Base-by-base conservation (phyloP, 73 alveolate genomes). In the Halteria grandinella region DNA sequence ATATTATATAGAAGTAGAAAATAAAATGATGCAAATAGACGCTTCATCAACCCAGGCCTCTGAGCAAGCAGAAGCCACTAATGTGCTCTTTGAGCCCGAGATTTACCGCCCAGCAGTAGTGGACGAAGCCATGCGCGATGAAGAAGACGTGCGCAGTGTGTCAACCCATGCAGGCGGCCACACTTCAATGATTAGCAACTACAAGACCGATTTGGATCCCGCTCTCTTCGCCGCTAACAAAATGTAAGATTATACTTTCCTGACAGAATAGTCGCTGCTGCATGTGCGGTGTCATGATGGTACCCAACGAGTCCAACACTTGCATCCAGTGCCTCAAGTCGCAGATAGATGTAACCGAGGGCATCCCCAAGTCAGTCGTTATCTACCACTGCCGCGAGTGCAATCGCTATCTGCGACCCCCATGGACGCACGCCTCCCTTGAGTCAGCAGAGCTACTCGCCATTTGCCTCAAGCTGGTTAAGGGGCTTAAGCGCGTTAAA, bases 371-470 rank as follows among this genome's bases (percentile, higher is more conserved):
- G 72, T 54, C 93, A 0, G 69, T 78, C 31, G 55, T 69, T 43
- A 27, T 93, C 28, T 69, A 75, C 43, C 92, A 78, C 72, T 94
- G 99, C 83, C 78, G 88, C 76, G 91, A 89, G 5, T 94, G 99
- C 47, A 80, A 83, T 63, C 87, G 98, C 41, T 95, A 91, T 58
- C 58, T 70, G 55, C 66, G 93, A 8, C 99, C 99, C 14, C 98
- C 98, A 52, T 95, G 99, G 99, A 79, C 80, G 20, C 66, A 72
- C 34, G 76, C 90, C 55, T 97, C 88, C 40, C 82, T 89, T 47
- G 99, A 95, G 86, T 91, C 98, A 15, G 92, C 92, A 58, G 98
- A 95, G 77, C 83, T 95, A 83, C 83, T 95, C 57, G 76, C 93
- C 57, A 75, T 95, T 58, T 93, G 98, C 69, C 85, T 95, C 28